Base-by-base conservation (phyloP, 1,284 basidiomycete genomes). In the Cryptococcus sp. region DNA sequence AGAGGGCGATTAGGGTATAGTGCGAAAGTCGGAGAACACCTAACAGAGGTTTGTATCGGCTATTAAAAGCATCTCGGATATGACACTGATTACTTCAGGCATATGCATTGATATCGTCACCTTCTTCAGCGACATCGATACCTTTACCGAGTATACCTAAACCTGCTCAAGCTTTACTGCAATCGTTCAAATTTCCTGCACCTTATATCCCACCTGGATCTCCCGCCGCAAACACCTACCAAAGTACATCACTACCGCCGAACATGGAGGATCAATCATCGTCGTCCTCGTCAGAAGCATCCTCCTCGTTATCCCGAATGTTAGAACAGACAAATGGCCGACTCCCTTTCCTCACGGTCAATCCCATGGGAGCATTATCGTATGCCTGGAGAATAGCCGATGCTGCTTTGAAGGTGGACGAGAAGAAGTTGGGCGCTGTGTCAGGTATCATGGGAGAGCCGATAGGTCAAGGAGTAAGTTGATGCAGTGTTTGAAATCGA, bases 321-420 rank as follows among this genome's bases (percentile, higher is more conserved):
- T 33, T 51, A 10, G n/a, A 46, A 31, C 5, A 36, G 3, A 57
- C 57, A 13, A 46, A 50, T 7, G 59, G 57, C n/a, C 59, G 61
- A 23, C 58, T 73, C 2, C 68, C 70, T 5, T 42, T 73, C 4
- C 56, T 66, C n/a, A 35, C 51, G 1, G 45, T 64, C 31, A 66
- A 70, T 57, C 68, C 69, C 6, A 46, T 62, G 44, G 70, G 69
- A 1, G 64, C 68, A 8, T 51, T 73, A 11, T 49, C 58, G 6
- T 72, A 75, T 53, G 70, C 71, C 3, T 73, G 69, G 70, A 50
- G 63, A 13, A 66, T 75, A 41, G 68, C 71, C 13, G 68, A 73
- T 49, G 57, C 58, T 4, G 71, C 72, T 3, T 41, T 72, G 32
- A 56, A 54, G 8, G 46, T 59, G 7, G 56, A 58, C 4, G 59